Evolutionary conservation across 2,329 filamentous ascomycete genomes (phyloP), one percentile per base, ranked within the genome.

Genomic region (Tolypocladium album): DNA sequence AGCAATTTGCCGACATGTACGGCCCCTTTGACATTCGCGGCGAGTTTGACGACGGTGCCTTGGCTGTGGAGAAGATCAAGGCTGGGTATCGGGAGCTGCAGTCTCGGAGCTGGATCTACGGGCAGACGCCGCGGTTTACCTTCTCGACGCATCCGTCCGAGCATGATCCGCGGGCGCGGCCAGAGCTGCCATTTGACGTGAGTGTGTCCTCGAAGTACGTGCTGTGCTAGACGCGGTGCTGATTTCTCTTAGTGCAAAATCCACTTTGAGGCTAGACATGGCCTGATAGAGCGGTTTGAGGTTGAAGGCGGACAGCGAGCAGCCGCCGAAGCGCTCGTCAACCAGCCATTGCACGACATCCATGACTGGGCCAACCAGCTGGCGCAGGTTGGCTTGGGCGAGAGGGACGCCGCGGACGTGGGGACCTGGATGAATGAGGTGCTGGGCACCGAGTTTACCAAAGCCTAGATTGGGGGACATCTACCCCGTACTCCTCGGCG

Each of bases 41-140:
- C 1, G 66, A 69, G 7, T 76, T 89, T 9, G 81, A 81, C n/a
- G 80, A 83, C 3, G 69, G 75, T 1, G 73, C 75, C 0, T 75
- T 78, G 53, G 75, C 72, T 62, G 76, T 84, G 2, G 72, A 77
- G 2, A 68, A 70, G 64, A 81, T 95, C 11, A 61, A 60, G n/a
- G 64, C 66, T 27, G 72, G 72, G 1, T 71, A 71, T 40, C 63
- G 66, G 6, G 72, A 74, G 62, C 56, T 67, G 43, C 64, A 86
- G 80, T 87, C 86, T 0, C 73, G 76, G 4, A 82, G 86, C 13
- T 97, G 92, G 91, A 88, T 88, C 61, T 96, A 88, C 73, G 83
- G 83, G 2, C 92, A 96, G 74, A 96, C 92, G 2, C 92, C 92
- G 1, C 87, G 87, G 59, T 97, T 96, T 71, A 85, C 82, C 9